Evolutionary conservation across 768 basidiomycete species (phyloP), one percentile per base, ranked within the genome.

Genomic region (Amanita inopinata): DNA sequence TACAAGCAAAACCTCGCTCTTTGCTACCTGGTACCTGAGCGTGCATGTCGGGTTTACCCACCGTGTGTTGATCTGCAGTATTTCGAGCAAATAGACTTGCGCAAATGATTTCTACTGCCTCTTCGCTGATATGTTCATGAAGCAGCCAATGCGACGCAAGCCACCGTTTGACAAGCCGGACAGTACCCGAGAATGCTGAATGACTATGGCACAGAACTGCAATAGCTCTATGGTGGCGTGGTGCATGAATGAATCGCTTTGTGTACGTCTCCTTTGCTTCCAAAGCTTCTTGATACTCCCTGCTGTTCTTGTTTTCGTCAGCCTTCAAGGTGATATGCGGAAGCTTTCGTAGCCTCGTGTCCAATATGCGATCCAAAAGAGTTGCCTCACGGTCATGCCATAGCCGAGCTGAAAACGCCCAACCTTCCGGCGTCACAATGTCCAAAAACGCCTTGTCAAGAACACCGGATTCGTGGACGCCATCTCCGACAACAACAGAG

Each of bases 111-210:
- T 99, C 96, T 25, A 88, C 73, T 0, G 76, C 80, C 57, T 97
- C 90, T 46, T 78, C 74, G 4, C 73, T 70, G 40, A 97, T 66
- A 51, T 89, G 83, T 0, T 69, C 61, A 3, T 73, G 69, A 24
- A 98, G 71, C 44, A 96, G 71, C 83, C 86, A 89, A 56, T 99
- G 96, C 5, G 83, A 67, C 0, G 86, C 78, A 41, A 98, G 66
- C 96, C 96, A 99, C 32, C 94, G 75, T 64, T 97, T 94, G 38
- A 87, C 74, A 11, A 98, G 70, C 28, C 96, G 73, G 11, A 88
- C 84, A 0, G 93, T 91, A 6, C 83, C 78, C 2, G 89, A 71
- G 59, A 80, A 96, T 8, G 91, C 85, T 0, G 76, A 59, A 53
- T 77, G 83, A 35, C 76, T 78, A 58, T 97, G 91, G 38, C 78